Conservation (phyloP, 768 basidiomycete species). For the Pluteus cervinus region DNA sequence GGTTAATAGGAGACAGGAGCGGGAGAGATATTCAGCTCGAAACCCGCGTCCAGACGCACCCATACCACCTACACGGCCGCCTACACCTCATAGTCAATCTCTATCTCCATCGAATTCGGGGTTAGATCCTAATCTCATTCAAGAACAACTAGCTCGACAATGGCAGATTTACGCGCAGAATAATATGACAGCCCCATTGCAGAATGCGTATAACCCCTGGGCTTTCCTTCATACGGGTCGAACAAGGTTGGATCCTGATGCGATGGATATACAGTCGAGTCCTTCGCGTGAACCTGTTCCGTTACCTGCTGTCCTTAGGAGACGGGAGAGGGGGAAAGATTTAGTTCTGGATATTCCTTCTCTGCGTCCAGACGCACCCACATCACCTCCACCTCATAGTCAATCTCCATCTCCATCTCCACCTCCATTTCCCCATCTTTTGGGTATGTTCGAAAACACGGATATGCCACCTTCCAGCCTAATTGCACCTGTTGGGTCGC, state of each 20-base stretch:
- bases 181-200: constrained; percentile 67
- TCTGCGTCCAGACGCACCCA: constrained; percentile 65
- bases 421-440: constrained; percentile 57
- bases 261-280: constrained; percentile 63
- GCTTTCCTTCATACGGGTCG: constrained; percentile 55
- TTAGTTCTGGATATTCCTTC: constrained; percentile 53
- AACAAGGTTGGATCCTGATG: constrained; percentile 33
- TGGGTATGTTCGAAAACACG: constrained; percentile 42
- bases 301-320: constrained; percentile 42
- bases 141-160: constrained; percentile 68
- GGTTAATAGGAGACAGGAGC: no score
- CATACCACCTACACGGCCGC: constrained; percentile 73
- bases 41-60: constrained; percentile 68
- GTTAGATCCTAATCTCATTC: constrained; percentile 44
- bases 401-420: constrained; percentile 72
- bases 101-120: constrained; percentile 72
- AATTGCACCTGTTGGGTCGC: constrained; percentile 58
- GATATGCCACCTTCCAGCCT: constrained; percentile 43
- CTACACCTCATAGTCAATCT: constrained; percentile 71
- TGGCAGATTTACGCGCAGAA: constrained; percentile 79
- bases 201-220: constrained; percentile 65
- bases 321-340: no score
- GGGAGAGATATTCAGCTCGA: constrained; percentile 49
- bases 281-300: constrained; percentile 63
- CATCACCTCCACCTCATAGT: constrained; percentile 75